Evolutionary conservation across 305 asterid species (phyloP), one percentile per base, ranked within the genome.

Genomic region (Striga hermonthica): DNA sequence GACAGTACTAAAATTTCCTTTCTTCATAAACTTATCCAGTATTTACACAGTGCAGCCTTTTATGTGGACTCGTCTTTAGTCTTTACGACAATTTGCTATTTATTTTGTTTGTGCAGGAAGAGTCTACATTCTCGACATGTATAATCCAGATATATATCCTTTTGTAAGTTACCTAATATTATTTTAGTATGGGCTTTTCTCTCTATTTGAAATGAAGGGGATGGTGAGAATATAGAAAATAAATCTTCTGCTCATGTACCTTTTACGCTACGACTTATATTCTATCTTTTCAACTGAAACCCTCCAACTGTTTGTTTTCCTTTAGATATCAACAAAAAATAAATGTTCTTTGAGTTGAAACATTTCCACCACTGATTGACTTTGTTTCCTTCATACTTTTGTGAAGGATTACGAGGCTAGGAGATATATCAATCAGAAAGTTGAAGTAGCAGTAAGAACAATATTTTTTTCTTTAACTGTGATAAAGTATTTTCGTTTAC

Each of bases 121-220:
- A 77, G 99, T 93, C 53, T 93, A 90, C 76, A 83, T 90, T 77
- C 92, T 93, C 64, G 97, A 93, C 76, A 85, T 93, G 89, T 90
- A 84, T 85, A 93, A 93, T 73, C 96, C 99, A 44, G 79, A 81
- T 65, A 90, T 93, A 73, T 93, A 93, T 83, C 99, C 99, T 68
- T 72, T 81, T 68, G 99, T 93, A 79, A 80, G 99, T 83, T 66
- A 5, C 56, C 62, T 56, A n/a, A 57, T 66, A 43, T 44, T 64
- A 8, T 63, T 63, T 63, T 62, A 57, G 35, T 6, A 43, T 57
- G 11, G 71, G 39, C n/a, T 36, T 41, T 50, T 62, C 10, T 57
- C 64, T 37, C 53, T 12, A 64, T 63, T 9, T 54, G 61, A 67
- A 60, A 54, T 56, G 64, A 72, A 60, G 48, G 66, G 56, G 62